phyloP scores from a whole-genome alignment of 1,284 basidiomycete genomes.

The Papiliotrema laurentii region DNA sequence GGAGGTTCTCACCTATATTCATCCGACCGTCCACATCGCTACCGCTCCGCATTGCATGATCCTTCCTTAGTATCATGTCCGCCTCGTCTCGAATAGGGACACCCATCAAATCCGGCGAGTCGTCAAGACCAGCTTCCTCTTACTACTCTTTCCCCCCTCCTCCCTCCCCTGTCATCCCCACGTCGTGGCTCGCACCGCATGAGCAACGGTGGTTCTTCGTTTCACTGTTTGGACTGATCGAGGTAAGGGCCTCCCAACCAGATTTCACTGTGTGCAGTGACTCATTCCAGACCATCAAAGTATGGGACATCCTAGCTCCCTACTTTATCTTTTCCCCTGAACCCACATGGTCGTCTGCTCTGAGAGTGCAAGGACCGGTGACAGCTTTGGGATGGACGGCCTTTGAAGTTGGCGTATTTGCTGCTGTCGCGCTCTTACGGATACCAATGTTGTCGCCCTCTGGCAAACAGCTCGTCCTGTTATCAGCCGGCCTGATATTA shows the following conservation, averaged over 20 bases:
- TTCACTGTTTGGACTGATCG: constrained; percentile 37
- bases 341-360: constrained; percentile 26
- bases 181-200: constrained; percentile 31
- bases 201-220: constrained; percentile 39
- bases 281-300: constrained; percentile 31
- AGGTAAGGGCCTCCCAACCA: constrained; percentile 21
- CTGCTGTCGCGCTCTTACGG: constrained; percentile 23
- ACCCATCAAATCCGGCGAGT: not conserved
- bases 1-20: too few relatives aligned
- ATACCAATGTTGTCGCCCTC: constrained; percentile 39
- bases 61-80: constrained; percentile 1
- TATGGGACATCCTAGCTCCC: constrained; percentile 43
- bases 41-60: not conserved
- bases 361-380: constrained; percentile 25
- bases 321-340: constrained; percentile 28
- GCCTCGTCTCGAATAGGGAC: not conserved
- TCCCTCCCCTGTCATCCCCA: constrained; percentile 39
- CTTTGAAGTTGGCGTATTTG: constrained; percentile 23
- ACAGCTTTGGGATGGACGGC: constrained; percentile 28
- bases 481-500: constrained; percentile 13
- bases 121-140: not conserved
- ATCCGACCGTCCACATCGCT: not conserved
- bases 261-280: not conserved
- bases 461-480: constrained; percentile 11
- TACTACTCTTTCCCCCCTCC: constrained; percentile 12